Evolutionary conservation across 2,329 filamentous ascomycete genomes (phyloP), one percentile per base, ranked within the genome.

Genomic region (Pseudogymnoascus sp.): DNA sequence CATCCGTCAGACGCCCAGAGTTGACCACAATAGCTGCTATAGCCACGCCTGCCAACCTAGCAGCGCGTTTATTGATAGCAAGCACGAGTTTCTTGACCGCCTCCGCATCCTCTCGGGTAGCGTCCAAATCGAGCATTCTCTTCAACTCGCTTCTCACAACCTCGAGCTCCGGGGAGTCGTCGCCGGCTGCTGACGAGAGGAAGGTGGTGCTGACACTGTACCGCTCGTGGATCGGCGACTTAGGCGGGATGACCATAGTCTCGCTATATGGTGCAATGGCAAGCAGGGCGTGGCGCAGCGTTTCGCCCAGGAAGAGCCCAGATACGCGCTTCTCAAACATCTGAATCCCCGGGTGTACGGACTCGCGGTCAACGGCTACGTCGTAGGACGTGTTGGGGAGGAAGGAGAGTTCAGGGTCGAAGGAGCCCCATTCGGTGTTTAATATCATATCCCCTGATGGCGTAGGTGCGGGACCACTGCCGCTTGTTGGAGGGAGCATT

Each of bases 271-370:
- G 81, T 2, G 86, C 80, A 5, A 88, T 77, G 0, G 85, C 81
- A 59, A 94, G 74, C 21, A 97, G 78, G 13, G 87, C 86, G 48
- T 91, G 82, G 61, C 94, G 89, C 62, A 97, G 82, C 66, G 97
- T 92, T 75, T 99, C 94, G 61, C 94, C 94, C 58, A 99, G 77
- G 78, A 97, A 99, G 93, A 99, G 97, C 74, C 94, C 94, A 0
- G 92, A 96, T 13, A 99, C 89, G 58, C 93, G 89, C 82, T 99
- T 99, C 79, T 99, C 94, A 72, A 97, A 99, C 90, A 97, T 96
- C 73, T 99, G 94, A 65, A 96, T 86, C 27, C 94, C 94, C 0
- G 92, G 93, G 75, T 99, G 97, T 69, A 91, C 86, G 67, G 88
- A 94, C 64, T 88, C 85, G 62, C 79, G 78, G 75, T 99, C 93